These are phyloP conservation scores for Exutisphaerella laricina DNA, from an alignment of 2,329 filamentous ascomycete genomes.

Conservation along the genomic window DNA sequence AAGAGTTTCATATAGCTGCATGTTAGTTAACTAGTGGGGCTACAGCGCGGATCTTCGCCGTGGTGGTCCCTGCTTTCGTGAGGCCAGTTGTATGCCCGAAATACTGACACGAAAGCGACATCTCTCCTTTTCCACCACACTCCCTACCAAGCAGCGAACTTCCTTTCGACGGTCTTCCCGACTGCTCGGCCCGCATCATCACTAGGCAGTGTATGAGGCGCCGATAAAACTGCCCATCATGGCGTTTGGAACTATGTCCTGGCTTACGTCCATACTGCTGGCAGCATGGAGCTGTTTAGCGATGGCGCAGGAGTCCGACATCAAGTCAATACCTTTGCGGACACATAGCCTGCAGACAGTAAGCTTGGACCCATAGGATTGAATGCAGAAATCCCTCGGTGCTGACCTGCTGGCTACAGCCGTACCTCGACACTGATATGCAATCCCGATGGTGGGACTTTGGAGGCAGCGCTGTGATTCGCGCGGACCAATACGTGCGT, in stretches of 20 bases:
- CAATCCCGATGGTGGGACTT: conserved; percentile 99
- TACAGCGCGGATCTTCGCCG: too few relatives aligned
- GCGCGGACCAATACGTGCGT: conserved; percentile 75
- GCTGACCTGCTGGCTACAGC: conserved; percentile 49
- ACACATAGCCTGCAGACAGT: conserved; percentile 33
- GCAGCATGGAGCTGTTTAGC: conserved; percentile 28
- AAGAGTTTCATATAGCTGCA: too few relatives aligned
- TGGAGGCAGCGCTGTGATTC: conserved; percentile 87
- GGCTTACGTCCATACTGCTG: conserved; percentile 28
- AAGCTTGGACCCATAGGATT: conserved; percentile 1
- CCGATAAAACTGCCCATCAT: conserved; percentile 12
- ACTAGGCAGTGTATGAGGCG: too few relatives aligned
- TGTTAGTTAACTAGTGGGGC: too few relatives aligned
- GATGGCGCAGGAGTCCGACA: conserved; percentile 24
- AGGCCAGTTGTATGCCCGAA: too few relatives aligned
- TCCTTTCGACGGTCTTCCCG: too few relatives aligned
- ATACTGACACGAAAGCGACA: too few relatives aligned
- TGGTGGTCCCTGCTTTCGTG: too few relatives aligned
- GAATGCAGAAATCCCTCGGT: background rate
- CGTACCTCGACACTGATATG: conserved; percentile 97
- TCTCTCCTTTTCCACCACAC: too few relatives aligned
- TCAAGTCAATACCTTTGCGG: conserved; percentile 33
- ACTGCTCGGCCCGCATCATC: too few relatives aligned
- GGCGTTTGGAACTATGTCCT: conserved; percentile 17
- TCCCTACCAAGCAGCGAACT: too few relatives aligned